Evolutionary conservation across 306 rosid genomes (phyloP), one percentile per base, ranked within the genome.

Genomic region (Malus fusca): DNA sequence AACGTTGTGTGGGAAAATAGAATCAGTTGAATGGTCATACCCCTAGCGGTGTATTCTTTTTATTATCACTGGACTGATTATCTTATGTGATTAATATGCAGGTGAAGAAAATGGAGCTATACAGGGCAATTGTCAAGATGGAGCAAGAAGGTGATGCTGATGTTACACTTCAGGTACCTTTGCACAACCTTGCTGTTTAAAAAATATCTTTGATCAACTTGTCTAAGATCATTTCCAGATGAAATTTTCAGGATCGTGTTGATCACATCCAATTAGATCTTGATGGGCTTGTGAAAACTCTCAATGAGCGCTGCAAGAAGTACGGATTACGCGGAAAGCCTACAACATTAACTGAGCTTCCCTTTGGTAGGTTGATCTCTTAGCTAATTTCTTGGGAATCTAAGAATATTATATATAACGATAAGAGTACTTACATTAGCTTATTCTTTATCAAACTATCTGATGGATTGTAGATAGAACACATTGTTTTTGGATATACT

Each of bases 31-130:
- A 58, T 15, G 53, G 56, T 23, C 40, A 40, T 56, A 23, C 52
- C 68, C 37, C 21, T 33, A 58, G 68, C 17, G 55, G 12, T 30
- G 11, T 23, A 15, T 73, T 42, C 37, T n/a, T 37, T 64, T 23
- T 53, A 14, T 35, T n/a, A 25, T 61, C 42, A 43, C 52, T 10
- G 19, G 5, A 8, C n/a, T 5, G 46, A 19, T 18, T 35, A 60
- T 82, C 78, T 71, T 75, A 22, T 56, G 25, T 64, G 37, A 76
- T 52, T 43, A 18, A 30, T 76, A 56, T 77, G 73, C 53, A 92
- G 96, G 97, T 85, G 90, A 96, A 83, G 86, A 96, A 96, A 88
- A 80, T 92, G 93, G 99, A 96, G 80, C 80, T 92, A 74, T 90
- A 96, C 81, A 87, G 86, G 77, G 90, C 96, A 48, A 85, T 96